These are phyloP conservation scores for Serendipita sp. DNA, from an alignment of 1,284 basidiomycete genomes.

Conservation along the genomic window DNA sequence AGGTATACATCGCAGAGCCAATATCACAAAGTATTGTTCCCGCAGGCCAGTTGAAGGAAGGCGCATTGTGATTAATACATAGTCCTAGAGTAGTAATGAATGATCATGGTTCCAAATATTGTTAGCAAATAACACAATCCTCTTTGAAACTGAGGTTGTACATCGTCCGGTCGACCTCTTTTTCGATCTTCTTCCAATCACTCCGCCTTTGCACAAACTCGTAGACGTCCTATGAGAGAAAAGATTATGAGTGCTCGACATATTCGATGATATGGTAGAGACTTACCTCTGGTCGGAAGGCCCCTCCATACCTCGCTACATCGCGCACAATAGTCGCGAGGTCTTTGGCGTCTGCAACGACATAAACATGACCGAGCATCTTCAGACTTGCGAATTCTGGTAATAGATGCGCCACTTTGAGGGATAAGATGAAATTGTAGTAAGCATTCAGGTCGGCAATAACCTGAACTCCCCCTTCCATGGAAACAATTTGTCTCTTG, in stretches of 20 bases:
- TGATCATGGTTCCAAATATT: too few relatives aligned
- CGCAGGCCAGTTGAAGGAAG: too few relatives aligned
- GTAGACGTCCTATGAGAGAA: constrained; percentile 59
- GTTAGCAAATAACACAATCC: constrained; percentile 54
- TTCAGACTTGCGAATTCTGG: constrained; percentile 87
- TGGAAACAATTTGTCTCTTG: constrained; percentile 89
- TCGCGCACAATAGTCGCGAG: constrained; percentile 89
- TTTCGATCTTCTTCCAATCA: constrained; percentile 96
- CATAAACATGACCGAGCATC: constrained; percentile 92
- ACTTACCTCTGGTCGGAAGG: constrained; percentile 76
- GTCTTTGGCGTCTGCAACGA: constrained; percentile 85
- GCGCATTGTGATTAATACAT: too few relatives aligned
- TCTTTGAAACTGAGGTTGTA: constrained; percentile 87
- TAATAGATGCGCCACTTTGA: constrained; percentile 61
- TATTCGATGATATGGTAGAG: constrained; percentile 6
- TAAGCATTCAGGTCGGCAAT: constrained; percentile 94
- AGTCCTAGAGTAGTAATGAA: too few relatives aligned
- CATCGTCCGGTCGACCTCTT: constrained; percentile 88
- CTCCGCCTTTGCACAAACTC: constrained; percentile 85
- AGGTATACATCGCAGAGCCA: too few relatives aligned
- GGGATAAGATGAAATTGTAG: constrained; percentile 69
- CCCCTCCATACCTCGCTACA: constrained; percentile 84
- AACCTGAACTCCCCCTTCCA: constrained; percentile 86
- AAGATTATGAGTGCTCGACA: constrained; percentile 13
- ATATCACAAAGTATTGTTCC: too few relatives aligned